Evolutionary conservation across 331 rosid species (phyloP), one percentile per base, ranked within the genome.

Genomic region (Acacia pycnantha): DNA sequence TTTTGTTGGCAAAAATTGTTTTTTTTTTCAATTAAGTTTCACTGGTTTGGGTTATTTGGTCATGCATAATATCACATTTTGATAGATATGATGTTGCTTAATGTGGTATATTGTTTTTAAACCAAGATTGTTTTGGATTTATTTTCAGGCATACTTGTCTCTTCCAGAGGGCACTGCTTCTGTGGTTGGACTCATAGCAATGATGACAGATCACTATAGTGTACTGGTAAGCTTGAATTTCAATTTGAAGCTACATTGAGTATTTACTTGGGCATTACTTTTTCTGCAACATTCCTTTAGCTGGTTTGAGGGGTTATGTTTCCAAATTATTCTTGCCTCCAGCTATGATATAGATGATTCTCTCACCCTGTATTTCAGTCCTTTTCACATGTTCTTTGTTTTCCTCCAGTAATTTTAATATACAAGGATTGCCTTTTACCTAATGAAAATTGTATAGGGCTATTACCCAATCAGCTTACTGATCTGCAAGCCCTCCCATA

Each of bases 91-190:
- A 33, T 83, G 62, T 84, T 78, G 50, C 82, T 78, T 76, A 33
- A 64, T 59, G 67, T 78, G 53, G 74, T 54, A 71, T 69, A 76
- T 79, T 64, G 56, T 81, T 58, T 77, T 33, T 74, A 70, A 71
- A 75, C 59, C 65, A 66, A 73, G 81, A 53, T 87, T 76, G 82
- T 81, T 69, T 46, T 76, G 74, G 54, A 43, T 70, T 80, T 85
- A 37, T 83, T 79, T 90, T 78, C 93, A 96, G 99, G 97, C 97
- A 73, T 96, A 96, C 85, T 89, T 96, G 81, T 96, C 99, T 82
- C 98, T 96, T 88, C 98, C 99, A 31, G 99, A 96, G 85, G 99
- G 99, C 74, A 90, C 96, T 83, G 98, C 99, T 78, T 96, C 99
- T 73, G 98, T 93, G 70, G 89, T 89, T 88, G 99, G 99, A 74